Evolutionary conservation across 2,329 filamentous ascomycete genomes (phyloP).

Genomic region (Phoma sp.): DNA sequence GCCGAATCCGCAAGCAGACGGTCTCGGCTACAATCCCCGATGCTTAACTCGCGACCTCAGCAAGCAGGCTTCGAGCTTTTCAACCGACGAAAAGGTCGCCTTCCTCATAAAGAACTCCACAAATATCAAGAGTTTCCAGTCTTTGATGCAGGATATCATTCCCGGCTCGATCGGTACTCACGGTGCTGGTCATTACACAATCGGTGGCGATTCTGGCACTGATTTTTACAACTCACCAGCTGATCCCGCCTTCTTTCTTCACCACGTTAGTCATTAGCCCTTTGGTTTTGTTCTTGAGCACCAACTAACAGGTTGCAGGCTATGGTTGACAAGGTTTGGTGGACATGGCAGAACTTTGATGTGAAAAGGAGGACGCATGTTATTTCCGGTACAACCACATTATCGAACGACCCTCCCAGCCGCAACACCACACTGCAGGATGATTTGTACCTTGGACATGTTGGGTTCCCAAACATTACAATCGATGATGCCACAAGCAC

Average conservation of each 20-base stretch:
- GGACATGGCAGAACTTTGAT: conserved; percentile 58
- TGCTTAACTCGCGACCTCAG: conserved; percentile 46
- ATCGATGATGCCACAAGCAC: conserved; percentile 53
- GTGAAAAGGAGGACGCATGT: conserved; percentile 42
- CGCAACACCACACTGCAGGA: conserved; percentile 20
- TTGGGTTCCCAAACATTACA: conserved; percentile 26
- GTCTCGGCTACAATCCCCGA: conserved; percentile 35
- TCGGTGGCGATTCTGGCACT: conserved; percentile 52
- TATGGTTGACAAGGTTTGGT: conserved; percentile 55
- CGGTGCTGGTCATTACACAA: conserved; percentile 52
- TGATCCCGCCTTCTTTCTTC: conserved; percentile 44
- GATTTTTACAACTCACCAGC: conserved; percentile 53
- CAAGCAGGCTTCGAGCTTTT: conserved; percentile 36
- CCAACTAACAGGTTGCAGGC: no score
- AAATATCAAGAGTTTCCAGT: no score
- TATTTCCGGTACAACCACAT: conserved; percentile 54
- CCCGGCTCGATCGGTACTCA: conserved; percentile 48
- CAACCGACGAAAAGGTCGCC: no score
- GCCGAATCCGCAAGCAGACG: conserved; percentile 32
- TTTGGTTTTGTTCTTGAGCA: no score
- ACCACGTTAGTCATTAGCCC: no score
- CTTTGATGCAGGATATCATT: no score
- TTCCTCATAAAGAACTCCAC: no score
- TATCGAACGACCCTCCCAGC: conserved; percentile 41
- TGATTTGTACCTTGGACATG: conserved; percentile 13